A percentile compares a stretch with the other conserved stretches of the same genome.
Conservation (phyloP, 495 filamentous ascomycete genomes). For the Podospora pseudocomata region DNA sequence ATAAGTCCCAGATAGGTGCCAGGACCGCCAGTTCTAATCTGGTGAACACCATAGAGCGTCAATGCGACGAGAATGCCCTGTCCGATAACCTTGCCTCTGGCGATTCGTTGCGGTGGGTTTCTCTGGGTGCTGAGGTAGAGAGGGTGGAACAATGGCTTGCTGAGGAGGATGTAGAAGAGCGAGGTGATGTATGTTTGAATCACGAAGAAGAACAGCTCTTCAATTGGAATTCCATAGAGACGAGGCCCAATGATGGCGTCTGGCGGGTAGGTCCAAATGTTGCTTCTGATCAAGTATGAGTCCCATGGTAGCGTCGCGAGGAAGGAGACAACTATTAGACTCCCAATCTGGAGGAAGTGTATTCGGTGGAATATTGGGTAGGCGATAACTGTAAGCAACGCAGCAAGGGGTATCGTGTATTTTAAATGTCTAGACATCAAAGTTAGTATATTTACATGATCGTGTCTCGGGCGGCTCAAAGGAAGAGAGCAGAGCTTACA, state of each 20-base stretch:
- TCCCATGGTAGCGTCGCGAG: slow-evolving; percentile 66
- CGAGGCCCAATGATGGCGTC: slow-evolving; percentile 55
- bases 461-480: not conserved
- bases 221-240: slow-evolving; percentile 56
- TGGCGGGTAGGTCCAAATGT: slow-evolving; percentile 66
- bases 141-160: slow-evolving; percentile 57
- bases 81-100: slow-evolving; percentile 36
- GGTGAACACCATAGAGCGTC: slow-evolving; percentile 36
- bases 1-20: slow-evolving; percentile 65
- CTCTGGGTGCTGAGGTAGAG: slow-evolving; percentile 44
- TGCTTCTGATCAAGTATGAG: slow-evolving; percentile 59
- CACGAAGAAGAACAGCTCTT: slow-evolving; percentile 73
- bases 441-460: slow-evolving; percentile 7
- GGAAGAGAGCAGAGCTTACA: slow-evolving; percentile 44
- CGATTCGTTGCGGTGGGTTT: slow-evolving; percentile 11
- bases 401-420: slow-evolving; percentile 62
- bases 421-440: slow-evolving; percentile 54
- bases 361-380: slow-evolving; percentile 55
- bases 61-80: slow-evolving; percentile 39
- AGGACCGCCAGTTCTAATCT: slow-evolving; percentile 39
- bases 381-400: slow-evolving; percentile 53
- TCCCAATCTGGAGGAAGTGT: slow-evolving; percentile 56
- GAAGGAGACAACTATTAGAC: slow-evolving; percentile 55
- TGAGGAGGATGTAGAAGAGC: slow-evolving; percentile 60
- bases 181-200: slow-evolving; percentile 70